Evolutionary conservation across 768 basidiomycete genomes (phyloP), one percentile per base, ranked within the genome.

Genomic region (Kwoniella bestiolae): DNA sequence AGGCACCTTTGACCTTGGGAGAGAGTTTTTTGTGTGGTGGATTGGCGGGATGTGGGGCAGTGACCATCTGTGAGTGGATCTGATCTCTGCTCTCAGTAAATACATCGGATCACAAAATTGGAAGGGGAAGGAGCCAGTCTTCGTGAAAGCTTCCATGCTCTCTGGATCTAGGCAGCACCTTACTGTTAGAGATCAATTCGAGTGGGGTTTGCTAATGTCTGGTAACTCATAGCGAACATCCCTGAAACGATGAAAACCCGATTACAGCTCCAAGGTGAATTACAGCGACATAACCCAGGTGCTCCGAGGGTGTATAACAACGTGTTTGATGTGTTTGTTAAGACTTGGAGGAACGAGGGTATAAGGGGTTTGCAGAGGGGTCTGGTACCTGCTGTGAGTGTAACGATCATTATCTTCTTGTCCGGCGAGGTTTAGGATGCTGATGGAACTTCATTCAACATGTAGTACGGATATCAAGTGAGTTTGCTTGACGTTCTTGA

Each of bases 181-280:
- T n/a, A n/a, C n/a, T n/a, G n/a, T n/a, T n/a, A n/a, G n/a, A n/a
- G n/a, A n/a, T n/a, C n/a, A n/a, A n/a, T n/a, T n/a, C n/a, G 38
- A 41, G 18, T 9, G 7, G 7, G 47, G 21, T 26, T 58, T 58
- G 21, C 21, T 18, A 50, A 50, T 16, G 3, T 21, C 29, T 53
- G 28, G 31, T 53, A 21, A n/a, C 29, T 53, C 21, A 50, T 32
- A 73, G 78, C 73, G 25, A 74, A 75, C 41, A 76, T 79, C 25
- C 80, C 80, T 11, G 79, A 82, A 74, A 92, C 94, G 23, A 90
- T 91, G 49, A 98, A 98, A 82, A 98, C 96, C 45, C 89, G 95
- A 60, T 83, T 99, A 56, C 96, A 99, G 80, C 86, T 99, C 26
- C 94, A 98, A 77, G 96, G 95, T 26, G 96, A 98, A 81, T 86